Base-by-base conservation (phyloP, 2,329 filamentous ascomycete genomes). In the Monilinia fructigena region DNA sequence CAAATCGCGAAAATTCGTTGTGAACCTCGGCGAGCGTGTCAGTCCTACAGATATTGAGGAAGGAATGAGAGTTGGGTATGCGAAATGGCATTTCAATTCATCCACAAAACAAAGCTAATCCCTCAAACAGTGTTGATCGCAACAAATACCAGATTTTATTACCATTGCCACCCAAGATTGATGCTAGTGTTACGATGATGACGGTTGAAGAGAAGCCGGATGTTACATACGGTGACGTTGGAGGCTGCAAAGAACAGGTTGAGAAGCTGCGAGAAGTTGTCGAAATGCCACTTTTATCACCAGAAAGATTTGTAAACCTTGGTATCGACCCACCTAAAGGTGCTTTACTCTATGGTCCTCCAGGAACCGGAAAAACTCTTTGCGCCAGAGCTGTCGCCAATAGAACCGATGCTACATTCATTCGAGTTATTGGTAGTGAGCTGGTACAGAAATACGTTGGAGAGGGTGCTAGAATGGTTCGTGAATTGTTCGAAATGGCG, bases 1-100 rank as follows among this genome's bases (percentile, higher is more conserved):
- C 95, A 99, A 80, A 99, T 99, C 75, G 95, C 95, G 76, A 99
- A 99, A 99, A 82, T 99, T 99, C 75, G 95, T 99, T 61, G 95
- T 99, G 72, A 95, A 97, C 80, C 87, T 99, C 63, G 95, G 95
- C 74, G 95, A 99, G 77, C 90, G 95, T 71, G 95, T 99, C 73
- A 96, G 91, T 76, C 95, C 95, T 60, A 98, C 95, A 73, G 95
- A 99, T 87, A 99, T 99, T 75, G 95, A 99, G 77, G 95, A 99
- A 80, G 95, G 95, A 71, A 99, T 99, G 95, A 89, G 95, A 73
- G 95, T 99, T 69, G 95, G 93, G 79, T 87, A 82, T 73, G 83
- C 53, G 68, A 61, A 54, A 55, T 55, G 55, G 31, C 59, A 72
- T 55, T 72, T 62, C 48, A 55, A 68, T 20, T 20, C 11, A 20